These are phyloP conservation scores for Tetragonia tetragonoides DNA, from an alignment of 148 eudicot genomes.

Conservation along the genomic window DNA sequence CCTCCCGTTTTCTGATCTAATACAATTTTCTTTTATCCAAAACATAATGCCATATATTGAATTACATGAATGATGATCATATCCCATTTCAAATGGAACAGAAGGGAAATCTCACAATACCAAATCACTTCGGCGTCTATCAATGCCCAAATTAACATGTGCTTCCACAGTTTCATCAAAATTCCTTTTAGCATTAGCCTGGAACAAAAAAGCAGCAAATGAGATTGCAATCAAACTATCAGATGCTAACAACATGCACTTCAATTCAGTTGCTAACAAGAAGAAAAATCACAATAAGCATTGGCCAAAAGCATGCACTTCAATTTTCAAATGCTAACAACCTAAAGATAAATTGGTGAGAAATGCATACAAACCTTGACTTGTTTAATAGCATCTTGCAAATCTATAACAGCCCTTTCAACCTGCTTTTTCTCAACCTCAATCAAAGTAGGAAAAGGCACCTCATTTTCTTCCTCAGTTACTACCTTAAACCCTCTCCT, in stretches of 20 bases:
- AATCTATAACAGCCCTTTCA: constrained; percentile 58
- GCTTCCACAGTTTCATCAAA: constrained; percentile 91
- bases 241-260: no score
- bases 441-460: constrained; percentile 71
- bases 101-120: constrained; percentile 32
- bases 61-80: neutral
- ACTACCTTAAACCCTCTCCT: constrained; percentile 39
- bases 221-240: constrained; percentile 6
- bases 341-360: neutral
- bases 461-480: constrained; percentile 31
- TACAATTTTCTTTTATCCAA: no score
- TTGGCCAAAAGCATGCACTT: no score
- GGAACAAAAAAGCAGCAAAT: constrained; percentile 29
- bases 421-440: constrained; percentile 47
- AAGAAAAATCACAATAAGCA: no score
- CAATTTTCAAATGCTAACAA: neutral
- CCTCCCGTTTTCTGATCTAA: no score
- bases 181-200: constrained; percentile 72
- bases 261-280: no score
- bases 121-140: constrained; percentile 90
- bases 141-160: constrained; percentile 82
- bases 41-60: neutral
- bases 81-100: constrained; percentile 14
- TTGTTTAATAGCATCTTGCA: constrained; percentile 75
- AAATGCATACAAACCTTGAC: constrained; percentile 50